Base-by-base conservation (phyloP, 2,329 filamentous ascomycete species). In the Penicillium thymicola region DNA sequence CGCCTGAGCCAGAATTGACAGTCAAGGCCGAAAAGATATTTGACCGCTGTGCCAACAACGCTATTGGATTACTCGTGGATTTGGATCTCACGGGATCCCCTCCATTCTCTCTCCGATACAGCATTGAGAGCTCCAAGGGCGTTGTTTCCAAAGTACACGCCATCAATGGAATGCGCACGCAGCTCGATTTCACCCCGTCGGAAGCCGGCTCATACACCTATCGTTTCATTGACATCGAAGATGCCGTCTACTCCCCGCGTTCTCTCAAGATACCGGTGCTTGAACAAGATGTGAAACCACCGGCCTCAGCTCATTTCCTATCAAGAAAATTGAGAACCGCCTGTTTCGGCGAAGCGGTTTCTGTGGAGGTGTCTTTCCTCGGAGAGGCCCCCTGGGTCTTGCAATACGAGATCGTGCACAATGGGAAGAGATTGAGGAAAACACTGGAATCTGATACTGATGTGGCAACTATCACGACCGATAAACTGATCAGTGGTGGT, bases 21-120 rank as follows among this genome's bases (percentile, higher is more conserved):
- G 79, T 99, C 48, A 83, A 82, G 32, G 82, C 86, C 7, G 89
- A 96, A 65, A 88, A 92, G 60, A 92, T 99, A 42, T 89, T 90
- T 51, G 94, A 99, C 73, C 96, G 95, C 71, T 99, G 94, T 72
- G 93, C 92, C 36, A 92, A 92, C 46, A 96, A 92, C 68, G 91
- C 94, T 0, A 90, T 99, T 59, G 94, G 94, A 40, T 82, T 99
- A 53, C 85, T 89, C 11, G 90, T 99, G 41, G 89, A 94, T 67
- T 78, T 99, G 48, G 92, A 97, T 70, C 81, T 99, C 38, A 89
- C 93, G 28, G 94, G 94, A 59, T 96, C 92, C 0, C 93, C 95
- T 44, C 93, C 93, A 1, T 99, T 99, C 75, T 79, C 81, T n/a
- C 80, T 99, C 44, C 79, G 81, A 23, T 99, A 97, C 71, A 86